phyloP scores from a whole-genome alignment of 768 basidiomycete species.

The Naganishia randhawae region DNA sequence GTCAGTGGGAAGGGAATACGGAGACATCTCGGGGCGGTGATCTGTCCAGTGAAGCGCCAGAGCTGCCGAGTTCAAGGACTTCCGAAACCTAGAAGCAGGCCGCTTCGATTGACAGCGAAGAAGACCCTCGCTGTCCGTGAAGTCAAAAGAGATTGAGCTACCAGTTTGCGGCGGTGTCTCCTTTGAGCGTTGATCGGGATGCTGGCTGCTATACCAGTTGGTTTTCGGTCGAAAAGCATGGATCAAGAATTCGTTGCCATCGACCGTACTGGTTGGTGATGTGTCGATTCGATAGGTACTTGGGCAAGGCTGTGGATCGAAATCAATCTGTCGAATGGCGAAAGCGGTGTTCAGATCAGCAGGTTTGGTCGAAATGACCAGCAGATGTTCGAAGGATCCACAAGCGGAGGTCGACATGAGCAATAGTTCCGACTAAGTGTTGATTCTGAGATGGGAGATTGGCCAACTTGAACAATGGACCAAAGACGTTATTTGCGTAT shows the following conservation, averaged over 20 bases:
- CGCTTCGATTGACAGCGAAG: background rate
- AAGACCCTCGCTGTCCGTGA: background rate
- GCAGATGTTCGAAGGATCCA: background rate
- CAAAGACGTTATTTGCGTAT: too few species aligned
- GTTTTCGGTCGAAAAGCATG: background rate
- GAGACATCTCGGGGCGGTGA: conserved; percentile 6
- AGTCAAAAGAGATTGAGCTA: background rate
- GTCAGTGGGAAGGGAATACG: background rate
- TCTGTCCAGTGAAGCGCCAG: conserved; percentile 2
- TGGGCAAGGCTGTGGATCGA: conserved; percentile 9
- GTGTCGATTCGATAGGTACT: conserved; percentile 9
- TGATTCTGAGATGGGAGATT: background rate
- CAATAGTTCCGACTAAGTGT: background rate
- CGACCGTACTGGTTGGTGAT: background rate
- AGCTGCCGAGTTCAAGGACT: background rate
- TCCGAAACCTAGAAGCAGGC: background rate
- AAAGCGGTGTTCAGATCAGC: conserved; percentile 1
- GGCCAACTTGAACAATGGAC: too few species aligned
- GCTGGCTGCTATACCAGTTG: background rate
- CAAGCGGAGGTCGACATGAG: background rate
- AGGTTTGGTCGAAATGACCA: background rate
- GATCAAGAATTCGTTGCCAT: background rate
- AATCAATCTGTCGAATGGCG: conserved; percentile 4
- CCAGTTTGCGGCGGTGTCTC: background rate
- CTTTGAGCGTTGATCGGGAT: too few species aligned